Base-by-base conservation (phyloP, 2,329 filamentous ascomycete genomes). In the Arthrobotrys iridis region DNA sequence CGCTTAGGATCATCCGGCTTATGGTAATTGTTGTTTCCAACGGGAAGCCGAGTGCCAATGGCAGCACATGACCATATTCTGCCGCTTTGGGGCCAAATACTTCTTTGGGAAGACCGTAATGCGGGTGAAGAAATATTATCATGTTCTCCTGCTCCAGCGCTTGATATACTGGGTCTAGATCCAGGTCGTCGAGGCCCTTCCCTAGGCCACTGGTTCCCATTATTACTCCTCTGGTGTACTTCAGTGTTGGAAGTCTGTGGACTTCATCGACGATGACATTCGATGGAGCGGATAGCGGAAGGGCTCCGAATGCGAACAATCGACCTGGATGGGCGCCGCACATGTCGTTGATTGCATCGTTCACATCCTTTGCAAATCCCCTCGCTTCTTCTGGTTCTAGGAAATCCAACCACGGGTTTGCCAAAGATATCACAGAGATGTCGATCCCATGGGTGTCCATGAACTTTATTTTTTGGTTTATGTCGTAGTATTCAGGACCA, bases 351-450 rank as follows among this genome's bases (percentile, higher is more conserved):
- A 97, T 89, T 77, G 94, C 92, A 78, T 89, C 84, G 81, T 97
- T 97, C 81, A 96, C 89, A 0, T 84, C 85, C 62, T 83, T 80
- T 0, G 92, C 92, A 55, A 89, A 88, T 28, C 82, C 81, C 1
- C 86, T 87, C 0, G 91, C 91, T 77, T 90, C 87, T 2, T 84
- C 81, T 0, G 87, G 80, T 7, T 84, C 81, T 0, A 97, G 83
- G 80, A 96, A 97, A 82, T 97, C 93, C 1, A 97, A 86, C 93
- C 93, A 97, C 0, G 93, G 93, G 80, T 97, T 97, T 11, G 93
- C 93, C 20, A 97, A 88, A 0, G 92, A 95, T 77, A 97, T 88
- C 58, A 97, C 91, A 0, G 91, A 95, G 77, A 90, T 88, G 82
- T 91, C 87, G 81, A 97, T 97, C 62, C 84, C 84, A 83, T 97